Percentiles rank a stretch among this genome's conserved stretches.
phyloP scores from a whole-genome alignment of 441 rosid species.

The Kokia cookei region DNA sequence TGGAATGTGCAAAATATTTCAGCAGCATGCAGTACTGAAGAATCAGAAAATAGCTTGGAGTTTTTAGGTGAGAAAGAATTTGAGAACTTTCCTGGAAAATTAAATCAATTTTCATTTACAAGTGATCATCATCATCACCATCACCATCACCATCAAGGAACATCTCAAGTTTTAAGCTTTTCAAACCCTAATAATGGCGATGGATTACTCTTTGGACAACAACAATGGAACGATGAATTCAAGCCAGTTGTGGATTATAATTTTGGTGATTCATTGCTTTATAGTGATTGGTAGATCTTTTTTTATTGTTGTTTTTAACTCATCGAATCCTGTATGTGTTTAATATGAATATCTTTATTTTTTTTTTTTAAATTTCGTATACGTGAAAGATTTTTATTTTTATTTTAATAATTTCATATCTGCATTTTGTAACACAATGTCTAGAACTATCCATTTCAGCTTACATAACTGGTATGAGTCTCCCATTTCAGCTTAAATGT shows the following conservation, averaged over 20 bases:
- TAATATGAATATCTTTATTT: too few species aligned
- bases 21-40: neutral
- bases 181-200: neutral
- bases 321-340: too few species aligned
- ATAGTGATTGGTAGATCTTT: neutral
- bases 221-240: conserved; percentile 2
- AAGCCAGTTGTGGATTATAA: conserved; percentile 2
- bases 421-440: too few species aligned
- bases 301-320: too few species aligned
- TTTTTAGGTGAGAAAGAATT: neutral
- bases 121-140: too few species aligned
- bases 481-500: too few species aligned
- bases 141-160: neutral
- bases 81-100: neutral
- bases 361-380: too few species aligned
- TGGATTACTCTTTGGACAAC: neutral
- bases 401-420: too few species aligned
- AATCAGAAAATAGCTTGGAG: neutral
- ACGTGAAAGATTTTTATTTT: too few species aligned
- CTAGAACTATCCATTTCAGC: too few species aligned
- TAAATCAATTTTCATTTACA: too few species aligned
- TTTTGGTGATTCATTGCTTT: neutral
- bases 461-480: too few species aligned
- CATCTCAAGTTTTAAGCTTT: neutral
- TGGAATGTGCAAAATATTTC: neutral